Evolutionary conservation across 805 yeast genomes (phyloP).

Genomic region (Hanseniaspora jakobsenii): DNA sequence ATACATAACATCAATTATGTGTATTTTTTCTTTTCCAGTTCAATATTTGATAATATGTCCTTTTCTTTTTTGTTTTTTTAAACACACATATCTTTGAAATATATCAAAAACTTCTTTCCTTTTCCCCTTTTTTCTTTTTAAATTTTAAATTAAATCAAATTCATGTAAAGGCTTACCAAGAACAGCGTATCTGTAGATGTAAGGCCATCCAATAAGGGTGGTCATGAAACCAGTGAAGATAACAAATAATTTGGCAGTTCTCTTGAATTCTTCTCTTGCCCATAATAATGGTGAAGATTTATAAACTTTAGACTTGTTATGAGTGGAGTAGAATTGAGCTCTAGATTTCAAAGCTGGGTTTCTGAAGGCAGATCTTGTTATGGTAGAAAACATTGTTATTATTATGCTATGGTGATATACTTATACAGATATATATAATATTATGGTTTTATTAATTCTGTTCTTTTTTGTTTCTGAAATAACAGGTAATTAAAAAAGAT

Average conservation of each 20-base stretch:
- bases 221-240: slow-evolving; percentile 20
- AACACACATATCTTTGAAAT: too few species aligned
- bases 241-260: slow-evolving; percentile 20
- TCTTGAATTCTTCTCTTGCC: slow-evolving; percentile 21
- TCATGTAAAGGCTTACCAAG: slow-evolving; percentile 3
- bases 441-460: not conserved
- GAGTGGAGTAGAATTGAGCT: slow-evolving; percentile 11
- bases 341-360: slow-evolving; percentile 5
- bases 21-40: not conserved
- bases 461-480: not conserved
- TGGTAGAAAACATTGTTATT: slow-evolving; percentile 10
- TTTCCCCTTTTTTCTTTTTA: not conserved
- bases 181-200: slow-evolving; percentile 16
- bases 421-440: not conserved
- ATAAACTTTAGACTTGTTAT: slow-evolving; percentile 16
- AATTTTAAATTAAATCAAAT: slow-evolving; percentile 7
- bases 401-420: too few species aligned
- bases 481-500: too few species aligned
- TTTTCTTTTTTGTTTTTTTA: not conserved
- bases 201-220: slow-evolving; percentile 24
- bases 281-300: slow-evolving; percentile 22
- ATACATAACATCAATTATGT: too few species aligned
- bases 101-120: not conserved
- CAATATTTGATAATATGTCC: not conserved
- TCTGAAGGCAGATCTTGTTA: slow-evolving; percentile 10